Evolutionary conservation across 495 filamentous ascomycete genomes (phyloP).

Genomic region (Penicillium crystallinum): DNA sequence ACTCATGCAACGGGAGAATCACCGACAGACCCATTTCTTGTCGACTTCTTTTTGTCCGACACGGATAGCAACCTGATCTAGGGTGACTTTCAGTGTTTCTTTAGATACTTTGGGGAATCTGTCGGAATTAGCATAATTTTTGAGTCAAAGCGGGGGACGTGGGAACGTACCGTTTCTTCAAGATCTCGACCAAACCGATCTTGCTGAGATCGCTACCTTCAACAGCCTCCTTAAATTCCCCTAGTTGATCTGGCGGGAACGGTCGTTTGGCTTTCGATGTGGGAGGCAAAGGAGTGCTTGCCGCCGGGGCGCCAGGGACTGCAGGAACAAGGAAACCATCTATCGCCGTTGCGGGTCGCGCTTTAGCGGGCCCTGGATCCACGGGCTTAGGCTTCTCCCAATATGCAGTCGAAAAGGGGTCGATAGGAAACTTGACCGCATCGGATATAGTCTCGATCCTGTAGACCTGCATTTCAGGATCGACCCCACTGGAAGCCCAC

Average conservation of each 20-base stretch:
- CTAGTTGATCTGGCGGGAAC: constrained; percentile 55
- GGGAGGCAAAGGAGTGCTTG: constrained; percentile 7
- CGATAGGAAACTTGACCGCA: constrained; percentile 54
- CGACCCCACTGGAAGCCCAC: constrained; percentile 63
- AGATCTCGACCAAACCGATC: constrained; percentile 64
- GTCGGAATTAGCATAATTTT: constrained; percentile 5
- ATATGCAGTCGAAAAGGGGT: constrained; percentile 80
- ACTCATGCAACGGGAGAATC: background rate
- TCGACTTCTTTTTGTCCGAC: constrained; percentile 57
- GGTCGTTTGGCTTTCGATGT: constrained; percentile 30
- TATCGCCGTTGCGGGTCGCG: background rate
- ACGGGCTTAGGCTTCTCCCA: constrained; percentile 54
- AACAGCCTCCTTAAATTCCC: constrained; percentile 67
- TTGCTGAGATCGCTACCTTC: constrained; percentile 70
- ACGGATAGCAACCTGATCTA: constrained; percentile 63
- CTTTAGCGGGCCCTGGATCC: constrained; percentile 7
- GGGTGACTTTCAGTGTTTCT: constrained; percentile 64
- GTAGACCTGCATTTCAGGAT: constrained; percentile 47
- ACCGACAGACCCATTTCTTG: constrained; percentile 57
- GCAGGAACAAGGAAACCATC: constrained; percentile 22
- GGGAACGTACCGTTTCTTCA: constrained; percentile 57
- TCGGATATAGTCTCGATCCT: constrained; percentile 67
- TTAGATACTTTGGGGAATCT: constrained; percentile 70
- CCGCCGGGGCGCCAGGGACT: constrained; percentile 6
- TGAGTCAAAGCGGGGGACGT: background rate